Evolutionary conservation across 2,329 filamentous ascomycete species (phyloP), one percentile per base, ranked within the genome.

Genomic region (Thielaviopsis euricoi): DNA sequence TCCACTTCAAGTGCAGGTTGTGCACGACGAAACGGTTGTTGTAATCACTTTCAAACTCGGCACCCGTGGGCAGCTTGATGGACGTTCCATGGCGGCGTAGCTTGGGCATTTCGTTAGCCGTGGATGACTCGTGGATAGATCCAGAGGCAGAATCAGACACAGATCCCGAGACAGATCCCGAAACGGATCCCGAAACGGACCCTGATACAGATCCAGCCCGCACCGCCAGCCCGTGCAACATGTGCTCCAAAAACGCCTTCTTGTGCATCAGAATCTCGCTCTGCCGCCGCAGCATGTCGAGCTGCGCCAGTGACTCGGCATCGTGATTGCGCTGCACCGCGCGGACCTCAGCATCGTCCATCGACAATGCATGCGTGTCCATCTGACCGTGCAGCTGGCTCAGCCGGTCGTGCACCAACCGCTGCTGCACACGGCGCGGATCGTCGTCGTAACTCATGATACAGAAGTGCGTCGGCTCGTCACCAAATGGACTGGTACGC

Each of bases 1-100:
- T 97, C 93, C 93, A 98, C 70, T 98, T 98, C 59, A 98, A 74
- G 66, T 98, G 93, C 67, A 94, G 81, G 65, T 98, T 98, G 74
- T 98, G 93, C 56, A 98, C 86, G 64, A 97, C 91, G 73, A 98
- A 98, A 1, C 93, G 86, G 67, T 98, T 98, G 68, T 94, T 93
- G 75, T 96, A 98, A 67, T 97, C 90, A 69, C 87, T 95, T 53
- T 87, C 84, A 63, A 91, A 91, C 63, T 96, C 89, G 17, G 86
- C 81, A 3, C 84, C 80, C 0, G 85, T 80, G 2, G 83, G 81
- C 1, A 85, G 78, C 62, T 88, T 83, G 56, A 85, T 73, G 15
- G 76, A 78, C 21, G 77, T 77, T 29, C 53, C 53, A 46, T 79
- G 77, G 54, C 37, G 37, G 37, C 37, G 37, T 15, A n/a, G 3